phyloP scores from a whole-genome alignment of 352 stramenopile genomes.

The Pelagophyceae sp. region DNA sequence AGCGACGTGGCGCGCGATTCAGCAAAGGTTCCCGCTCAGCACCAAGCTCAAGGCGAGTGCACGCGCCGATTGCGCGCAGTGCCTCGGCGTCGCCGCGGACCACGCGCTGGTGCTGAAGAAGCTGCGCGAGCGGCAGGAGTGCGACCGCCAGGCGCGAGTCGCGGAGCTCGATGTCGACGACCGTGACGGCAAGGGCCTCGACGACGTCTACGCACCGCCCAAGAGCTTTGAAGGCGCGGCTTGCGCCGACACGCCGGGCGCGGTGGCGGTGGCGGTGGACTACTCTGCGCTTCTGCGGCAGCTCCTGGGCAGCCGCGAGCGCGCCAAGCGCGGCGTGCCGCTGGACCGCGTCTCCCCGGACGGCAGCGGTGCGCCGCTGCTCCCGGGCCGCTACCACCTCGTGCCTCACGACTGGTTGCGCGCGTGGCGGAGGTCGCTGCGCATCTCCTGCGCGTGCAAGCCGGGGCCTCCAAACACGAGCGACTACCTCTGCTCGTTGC shows the following conservation, averaged over 20 bases:
- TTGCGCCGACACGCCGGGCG: no score
- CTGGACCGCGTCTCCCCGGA: neutral
- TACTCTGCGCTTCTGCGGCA: neutral
- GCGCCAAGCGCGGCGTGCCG: neutral
- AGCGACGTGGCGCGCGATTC: neutral
- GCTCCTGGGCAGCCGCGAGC: neutral
- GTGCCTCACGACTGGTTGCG: neutral
- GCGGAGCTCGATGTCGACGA: constrained; percentile 1
- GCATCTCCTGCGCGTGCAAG: no score
- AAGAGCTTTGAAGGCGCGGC: no score
- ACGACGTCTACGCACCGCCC: neutral
- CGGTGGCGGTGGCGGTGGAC: no score
- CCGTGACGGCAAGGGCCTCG: neutral
- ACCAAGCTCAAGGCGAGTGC: constrained; percentile 14
- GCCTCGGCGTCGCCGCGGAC: neutral
- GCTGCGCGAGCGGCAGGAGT: neutral
- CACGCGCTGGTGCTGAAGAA: no score
- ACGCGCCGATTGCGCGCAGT: neutral
- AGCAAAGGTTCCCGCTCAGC: neutral
- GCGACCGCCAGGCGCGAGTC: neutral
- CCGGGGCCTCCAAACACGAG: neutral
- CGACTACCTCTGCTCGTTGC: neutral
- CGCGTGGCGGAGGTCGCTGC: neutral
- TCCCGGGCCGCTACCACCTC: constrained; percentile 10
- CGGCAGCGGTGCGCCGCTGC: neutral